phyloP scores from a whole-genome alignment of 441 rosid species.

The Jatropha multifida region DNA sequence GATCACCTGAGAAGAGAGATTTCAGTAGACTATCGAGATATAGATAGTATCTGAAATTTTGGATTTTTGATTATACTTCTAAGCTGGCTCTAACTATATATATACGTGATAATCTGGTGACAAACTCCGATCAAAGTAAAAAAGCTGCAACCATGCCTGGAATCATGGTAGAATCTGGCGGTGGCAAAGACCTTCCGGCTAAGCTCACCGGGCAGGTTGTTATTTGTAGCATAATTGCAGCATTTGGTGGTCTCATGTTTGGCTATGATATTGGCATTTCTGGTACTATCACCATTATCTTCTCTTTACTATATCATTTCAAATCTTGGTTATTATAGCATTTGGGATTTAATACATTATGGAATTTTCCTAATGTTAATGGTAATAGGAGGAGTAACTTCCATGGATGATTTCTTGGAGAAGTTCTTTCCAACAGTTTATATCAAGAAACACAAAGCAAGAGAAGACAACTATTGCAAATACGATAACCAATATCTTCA shows the following conservation, averaged over 20 bases:
- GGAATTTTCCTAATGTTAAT: not conserved
- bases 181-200: slow-evolving; percentile 28
- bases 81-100: not conserved
- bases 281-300: slow-evolving; percentile 22
- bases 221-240: slow-evolving; percentile 45
- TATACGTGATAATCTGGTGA: too few species aligned
- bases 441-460: slow-evolving; percentile 36
- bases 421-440: slow-evolving; percentile 47
- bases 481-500: slow-evolving; percentile 40
- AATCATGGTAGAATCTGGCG: slow-evolving; percentile 26
- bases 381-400: slow-evolving; percentile 47
- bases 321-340: not conserved
- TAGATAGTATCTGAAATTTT: not conserved
- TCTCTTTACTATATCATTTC: not conserved
- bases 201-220: slow-evolving; percentile 46
- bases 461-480: slow-evolving; percentile 54
- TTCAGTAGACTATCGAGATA: not conserved
- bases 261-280: slow-evolving; percentile 62
- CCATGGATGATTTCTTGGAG: slow-evolving; percentile 53
- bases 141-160: slow-evolving; percentile 27
- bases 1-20: not conserved
- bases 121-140: not conserved
- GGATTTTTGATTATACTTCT: not conserved
- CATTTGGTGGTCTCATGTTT: slow-evolving; percentile 59
- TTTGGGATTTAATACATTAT: not conserved